phyloP scores from a whole-genome alignment of 208 protist genomes.

The Strigomonas oncopelti region DNA sequence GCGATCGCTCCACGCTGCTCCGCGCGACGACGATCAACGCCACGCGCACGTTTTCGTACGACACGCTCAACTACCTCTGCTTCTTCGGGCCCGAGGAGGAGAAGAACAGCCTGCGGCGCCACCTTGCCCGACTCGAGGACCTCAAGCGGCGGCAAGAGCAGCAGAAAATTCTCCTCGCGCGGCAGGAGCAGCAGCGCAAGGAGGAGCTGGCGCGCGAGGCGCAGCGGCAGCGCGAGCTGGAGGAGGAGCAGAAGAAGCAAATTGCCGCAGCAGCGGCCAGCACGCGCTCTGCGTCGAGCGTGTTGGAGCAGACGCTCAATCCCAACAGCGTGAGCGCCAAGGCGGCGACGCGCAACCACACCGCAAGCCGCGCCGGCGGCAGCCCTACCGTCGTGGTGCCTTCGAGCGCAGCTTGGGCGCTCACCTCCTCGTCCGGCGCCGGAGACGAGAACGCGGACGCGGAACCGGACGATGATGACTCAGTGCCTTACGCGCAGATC shows the following conservation, averaged over 20 bases:
- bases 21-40: slow-evolving; percentile 45
- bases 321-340: too few relatives aligned
- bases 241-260: neutral
- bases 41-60: slow-evolving; percentile 39
- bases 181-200: neutral
- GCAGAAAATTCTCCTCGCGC: neutral
- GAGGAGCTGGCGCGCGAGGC: slow-evolving; percentile 4
- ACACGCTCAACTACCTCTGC: slow-evolving; percentile 36
- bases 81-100: slow-evolving; percentile 49
- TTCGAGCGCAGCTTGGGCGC: too few relatives aligned
- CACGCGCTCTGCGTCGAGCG: too few relatives aligned
- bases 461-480: too few relatives aligned
- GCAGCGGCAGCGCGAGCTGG: neutral
- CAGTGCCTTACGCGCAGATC: too few relatives aligned
- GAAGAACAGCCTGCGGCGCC: slow-evolving; percentile 21
- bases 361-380: too few relatives aligned
- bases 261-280: too few relatives aligned
- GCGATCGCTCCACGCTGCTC: slow-evolving; percentile 47
- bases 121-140: slow-evolving; percentile 22
- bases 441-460: too few relatives aligned
- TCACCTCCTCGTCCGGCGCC: too few relatives aligned
- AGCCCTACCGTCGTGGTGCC: too few relatives aligned
- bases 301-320: too few relatives aligned
- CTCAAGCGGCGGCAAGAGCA: slow-evolving; percentile 24
- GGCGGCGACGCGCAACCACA: too few relatives aligned